These are phyloP conservation scores for Cladosporium halotolerans DNA, from an alignment of 2,329 filamentous ascomycete species.

Conservation along the genomic window DNA sequence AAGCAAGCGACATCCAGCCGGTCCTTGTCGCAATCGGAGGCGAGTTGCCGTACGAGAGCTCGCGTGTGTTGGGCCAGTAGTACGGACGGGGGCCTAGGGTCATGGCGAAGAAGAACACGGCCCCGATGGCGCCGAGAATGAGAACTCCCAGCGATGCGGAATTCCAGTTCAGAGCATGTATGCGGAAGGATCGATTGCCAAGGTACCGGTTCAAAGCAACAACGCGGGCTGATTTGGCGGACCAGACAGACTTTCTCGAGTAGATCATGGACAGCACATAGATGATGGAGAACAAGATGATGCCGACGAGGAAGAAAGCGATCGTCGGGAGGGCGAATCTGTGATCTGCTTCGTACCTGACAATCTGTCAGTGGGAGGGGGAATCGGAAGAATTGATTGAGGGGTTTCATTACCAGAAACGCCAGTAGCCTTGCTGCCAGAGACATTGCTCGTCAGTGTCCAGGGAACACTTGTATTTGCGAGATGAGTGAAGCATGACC, in stretches of 20 bases:
- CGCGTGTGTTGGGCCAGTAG: slow-evolving; percentile 48
- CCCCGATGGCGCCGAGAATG: slow-evolving; percentile 35
- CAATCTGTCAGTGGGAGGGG: neutral
- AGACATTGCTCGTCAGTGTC: slow-evolving; percentile 40
- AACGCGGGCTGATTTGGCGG: slow-evolving; percentile 13
- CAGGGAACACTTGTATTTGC: slow-evolving; percentile 25
- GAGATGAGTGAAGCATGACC: slow-evolving; percentile 36
- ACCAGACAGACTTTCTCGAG: slow-evolving; percentile 22
- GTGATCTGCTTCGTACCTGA: slow-evolving; percentile 50
- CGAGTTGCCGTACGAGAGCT: slow-evolving; percentile 35
- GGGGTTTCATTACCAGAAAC: slow-evolving; percentile 38
- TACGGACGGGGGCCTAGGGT: slow-evolving; percentile 41
- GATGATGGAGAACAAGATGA: slow-evolving; percentile 37
- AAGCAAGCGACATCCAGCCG: slow-evolving; percentile 48
- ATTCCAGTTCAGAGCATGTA: slow-evolving; percentile 34
- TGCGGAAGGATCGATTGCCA: slow-evolving; percentile 36
- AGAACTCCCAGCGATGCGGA: slow-evolving; percentile 42
- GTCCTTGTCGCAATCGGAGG: slow-evolving; percentile 49
- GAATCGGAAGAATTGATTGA: neutral
- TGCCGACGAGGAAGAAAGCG: slow-evolving; percentile 47
- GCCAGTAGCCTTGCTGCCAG: slow-evolving; percentile 43
- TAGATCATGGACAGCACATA: neutral
- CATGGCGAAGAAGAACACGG: slow-evolving; percentile 43
- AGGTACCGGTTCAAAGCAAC: slow-evolving; percentile 37
- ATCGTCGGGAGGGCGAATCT: slow-evolving; percentile 48